These are phyloP conservation scores for Fusarium azukiicola DNA, from an alignment of 2,329 filamentous ascomycete species.

Conservation along the genomic window DNA sequence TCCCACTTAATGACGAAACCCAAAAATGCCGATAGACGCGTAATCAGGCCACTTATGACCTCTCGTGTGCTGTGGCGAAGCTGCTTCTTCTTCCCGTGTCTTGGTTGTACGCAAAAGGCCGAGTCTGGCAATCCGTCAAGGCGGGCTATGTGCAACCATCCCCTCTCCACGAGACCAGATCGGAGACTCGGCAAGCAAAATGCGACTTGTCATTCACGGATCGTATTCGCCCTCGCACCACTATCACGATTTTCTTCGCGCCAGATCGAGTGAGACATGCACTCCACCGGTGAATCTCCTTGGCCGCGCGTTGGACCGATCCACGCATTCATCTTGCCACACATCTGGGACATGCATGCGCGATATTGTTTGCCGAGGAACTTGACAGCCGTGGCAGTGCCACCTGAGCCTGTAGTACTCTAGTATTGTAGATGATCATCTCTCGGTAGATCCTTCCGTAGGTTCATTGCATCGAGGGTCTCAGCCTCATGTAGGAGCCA, in stretches of 20 bases:
- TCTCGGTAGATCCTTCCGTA: background rate
- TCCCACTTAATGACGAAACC: too few species aligned
- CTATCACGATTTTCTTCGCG: background rate
- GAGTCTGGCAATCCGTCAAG: background rate
- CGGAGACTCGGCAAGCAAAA: background rate
- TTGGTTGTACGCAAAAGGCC: background rate
- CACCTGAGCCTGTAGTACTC: background rate
- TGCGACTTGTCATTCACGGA: background rate
- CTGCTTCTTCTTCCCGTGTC: background rate
- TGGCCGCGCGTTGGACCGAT: background rate
- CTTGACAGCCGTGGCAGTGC: background rate
- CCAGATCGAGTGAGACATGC: background rate
- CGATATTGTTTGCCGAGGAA: background rate
- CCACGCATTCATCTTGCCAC: background rate
- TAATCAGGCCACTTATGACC: too few species aligned
- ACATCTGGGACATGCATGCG: background rate
- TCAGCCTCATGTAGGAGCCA: background rate
- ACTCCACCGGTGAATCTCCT: background rate
- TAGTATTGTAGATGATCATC: background rate
- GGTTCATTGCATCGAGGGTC: background rate
- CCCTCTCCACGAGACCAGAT: background rate
- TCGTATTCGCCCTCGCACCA: background rate
- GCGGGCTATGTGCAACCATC: background rate
- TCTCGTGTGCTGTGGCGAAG: too few species aligned
- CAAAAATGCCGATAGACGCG: too few species aligned